Evolutionary conservation across 139 green algal species (phyloP).

Genomic region (Coccomyxa sp.): DNA sequence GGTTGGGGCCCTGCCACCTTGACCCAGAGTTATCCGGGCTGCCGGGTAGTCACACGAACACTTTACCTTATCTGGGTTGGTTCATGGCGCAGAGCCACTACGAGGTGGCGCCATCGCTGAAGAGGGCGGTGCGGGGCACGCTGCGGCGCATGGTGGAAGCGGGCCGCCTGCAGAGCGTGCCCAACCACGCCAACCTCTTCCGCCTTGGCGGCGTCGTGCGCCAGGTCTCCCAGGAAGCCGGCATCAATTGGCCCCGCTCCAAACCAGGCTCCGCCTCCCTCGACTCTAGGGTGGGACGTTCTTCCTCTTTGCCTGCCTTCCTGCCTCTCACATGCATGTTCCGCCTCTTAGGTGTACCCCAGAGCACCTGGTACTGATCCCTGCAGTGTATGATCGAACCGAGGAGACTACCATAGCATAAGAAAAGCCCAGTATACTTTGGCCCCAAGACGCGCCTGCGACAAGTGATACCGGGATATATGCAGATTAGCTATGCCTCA

Average conservation of each 20-base stretch:
- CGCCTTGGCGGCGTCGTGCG: constrained; percentile 12
- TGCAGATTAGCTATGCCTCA: neutral
- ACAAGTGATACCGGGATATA: neutral
- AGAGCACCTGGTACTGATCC: neutral
- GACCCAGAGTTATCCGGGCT: no score
- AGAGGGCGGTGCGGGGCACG: constrained; percentile 1
- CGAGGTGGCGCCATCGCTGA: neutral
- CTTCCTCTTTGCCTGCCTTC: neutral
- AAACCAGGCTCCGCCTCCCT: neutral
- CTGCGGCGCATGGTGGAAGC: constrained; percentile 23
- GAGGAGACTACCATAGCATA: no score
- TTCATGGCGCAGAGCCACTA: constrained; percentile 14
- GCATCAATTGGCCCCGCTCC: neutral
- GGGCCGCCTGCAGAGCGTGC: constrained; percentile 10
- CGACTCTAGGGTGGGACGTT: neutral
- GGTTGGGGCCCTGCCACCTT: no score
- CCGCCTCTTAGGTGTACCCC: neutral
- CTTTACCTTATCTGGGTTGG: no score
- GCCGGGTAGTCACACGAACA: no score
- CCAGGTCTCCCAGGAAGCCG: neutral
- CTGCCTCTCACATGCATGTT: no score
- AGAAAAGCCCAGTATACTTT: no score
- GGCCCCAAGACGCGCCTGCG: no score
- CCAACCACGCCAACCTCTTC: constrained; percentile 1
- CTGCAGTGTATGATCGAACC: no score